Base-by-base conservation (phyloP, 2,329 filamentous ascomycete genomes). In the Venturia oleaginea region DNA sequence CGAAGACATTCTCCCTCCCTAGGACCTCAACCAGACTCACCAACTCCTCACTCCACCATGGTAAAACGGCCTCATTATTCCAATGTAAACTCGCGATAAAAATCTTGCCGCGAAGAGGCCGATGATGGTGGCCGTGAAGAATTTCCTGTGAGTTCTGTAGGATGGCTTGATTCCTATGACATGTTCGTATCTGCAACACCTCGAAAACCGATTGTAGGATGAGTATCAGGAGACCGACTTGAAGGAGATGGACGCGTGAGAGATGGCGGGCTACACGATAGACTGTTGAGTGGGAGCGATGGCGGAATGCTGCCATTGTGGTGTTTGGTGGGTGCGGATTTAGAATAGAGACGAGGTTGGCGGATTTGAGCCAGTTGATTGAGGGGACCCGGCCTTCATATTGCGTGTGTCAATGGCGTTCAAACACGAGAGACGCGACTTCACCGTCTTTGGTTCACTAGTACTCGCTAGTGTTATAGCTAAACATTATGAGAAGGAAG, bases 1-100 rank as follows among this genome's bases (percentile, higher is more conserved):
- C 81, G 70, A 83, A 90, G 1, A 90, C 83, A 70, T 90, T 89
- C 3, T 84, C 78, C 0, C 81, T 75, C 0, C 87, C 87, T 3
- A 90, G 75, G 4, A 78, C 76, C 57, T 80, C 75, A 6, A 83
- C 79, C 22, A 91, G 75, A 1, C 81, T 76, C 6, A 87, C 65
- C 2, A 91, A 76, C 0, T 84, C 85, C 7, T 79, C 74, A 67
- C 81, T 85, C 87, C 88, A 91, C 30, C 11, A 4, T 8, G 22
- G 61, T 22, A 63, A 17, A 22, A 63, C 5, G 6, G 38, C 40
- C 27, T 48, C 61, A n/a, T 54, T 63, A 22, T 63, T 63, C 61
- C 61, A 63, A 63, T 48, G 61, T 24, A 48, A 15, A 24, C 40
- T 48, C 24, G 61, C 27, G 40, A 63, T 63, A 22, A 54, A 63